phyloP scores from a whole-genome alignment of 371 early-diverging fungal genomes.

The Lichtheimia hyalospora region DNA sequence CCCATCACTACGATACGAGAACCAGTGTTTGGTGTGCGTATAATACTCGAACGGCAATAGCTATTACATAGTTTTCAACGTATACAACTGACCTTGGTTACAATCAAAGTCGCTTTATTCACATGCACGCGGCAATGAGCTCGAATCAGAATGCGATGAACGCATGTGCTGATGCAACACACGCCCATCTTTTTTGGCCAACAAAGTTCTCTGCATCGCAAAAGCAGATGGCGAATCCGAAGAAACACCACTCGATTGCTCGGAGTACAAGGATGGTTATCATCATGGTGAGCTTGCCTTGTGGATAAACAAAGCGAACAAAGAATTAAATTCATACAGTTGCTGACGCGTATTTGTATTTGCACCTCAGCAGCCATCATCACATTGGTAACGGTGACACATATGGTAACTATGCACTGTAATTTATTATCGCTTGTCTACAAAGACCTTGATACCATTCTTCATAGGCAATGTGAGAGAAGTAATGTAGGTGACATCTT shows the following conservation, averaged over 20 bases:
- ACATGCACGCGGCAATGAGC: too few species aligned
- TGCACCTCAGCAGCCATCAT: too few species aligned
- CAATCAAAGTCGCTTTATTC: too few species aligned
- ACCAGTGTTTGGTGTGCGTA: too few species aligned
- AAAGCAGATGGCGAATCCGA: constrained; percentile 1
- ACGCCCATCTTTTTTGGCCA: not conserved
- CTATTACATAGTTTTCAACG: too few species aligned
- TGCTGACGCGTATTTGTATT: not conserved
- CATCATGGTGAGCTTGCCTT: constrained; percentile 8
- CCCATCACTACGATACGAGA: too few species aligned
- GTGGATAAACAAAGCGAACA: constrained; percentile 1
- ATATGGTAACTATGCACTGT: not conserved
- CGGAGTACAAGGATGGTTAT: constrained; percentile 14
- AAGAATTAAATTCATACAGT: not conserved
- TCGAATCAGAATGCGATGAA: too few species aligned
- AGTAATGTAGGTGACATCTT: constrained; percentile 27
- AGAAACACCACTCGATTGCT: constrained; percentile 5
- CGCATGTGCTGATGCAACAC: constrained; percentile 4
- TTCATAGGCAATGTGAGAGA: constrained; percentile 54
- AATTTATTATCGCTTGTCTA: constrained; percentile 13
- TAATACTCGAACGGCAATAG: too few species aligned
- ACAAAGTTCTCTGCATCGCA: constrained; percentile 10
- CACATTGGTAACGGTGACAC: not conserved
- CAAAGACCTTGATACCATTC: constrained; percentile 38
- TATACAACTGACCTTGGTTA: too few species aligned